Percentiles rank a stretch among this genome's conserved stretches.
phyloP scores from a whole-genome alignment of 257 asterid species.

The Nicotiana sylvestris region DNA sequence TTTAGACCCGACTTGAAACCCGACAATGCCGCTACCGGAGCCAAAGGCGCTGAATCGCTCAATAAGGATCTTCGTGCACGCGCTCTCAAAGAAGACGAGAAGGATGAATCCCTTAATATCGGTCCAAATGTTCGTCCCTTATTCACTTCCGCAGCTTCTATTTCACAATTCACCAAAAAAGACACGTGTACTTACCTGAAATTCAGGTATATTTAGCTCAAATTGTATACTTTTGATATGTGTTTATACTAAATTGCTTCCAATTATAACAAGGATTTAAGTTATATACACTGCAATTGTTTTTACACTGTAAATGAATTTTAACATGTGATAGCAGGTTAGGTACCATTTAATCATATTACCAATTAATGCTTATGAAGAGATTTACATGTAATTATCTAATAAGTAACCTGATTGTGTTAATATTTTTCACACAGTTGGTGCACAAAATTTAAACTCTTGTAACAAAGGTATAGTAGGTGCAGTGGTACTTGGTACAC shows the following conservation, averaged over 20 bases:
- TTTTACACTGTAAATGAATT: too few relatives aligned
- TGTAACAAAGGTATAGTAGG: background rate
- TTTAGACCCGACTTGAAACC: slow-evolving; percentile 33
- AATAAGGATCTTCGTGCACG: slow-evolving; percentile 64
- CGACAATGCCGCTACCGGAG: slow-evolving; percentile 31
- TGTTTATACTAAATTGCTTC: background rate
- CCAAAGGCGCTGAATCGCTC: slow-evolving; percentile 32
- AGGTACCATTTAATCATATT: too few relatives aligned
- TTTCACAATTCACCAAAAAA: slow-evolving; percentile 47
- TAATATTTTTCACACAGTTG: too few relatives aligned
- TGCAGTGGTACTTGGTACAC: background rate
- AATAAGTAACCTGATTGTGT: too few relatives aligned
- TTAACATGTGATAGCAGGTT: too few relatives aligned
- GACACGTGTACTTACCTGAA: slow-evolving; percentile 61
- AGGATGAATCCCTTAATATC: slow-evolving; percentile 61
- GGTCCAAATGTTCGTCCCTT: slow-evolving; percentile 81
- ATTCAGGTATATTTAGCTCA: slow-evolving; percentile 48
- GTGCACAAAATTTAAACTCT: too few relatives aligned
- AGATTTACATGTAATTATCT: too few relatives aligned
- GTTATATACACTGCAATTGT: too few relatives aligned
- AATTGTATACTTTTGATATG: background rate
- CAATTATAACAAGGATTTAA: too few relatives aligned
- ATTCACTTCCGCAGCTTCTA: slow-evolving; percentile 52
- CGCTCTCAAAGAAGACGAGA: slow-evolving; percentile 64
- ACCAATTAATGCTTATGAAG: too few relatives aligned